Percentiles rank a stretch among this genome's conserved stretches.
phyloP scores from a whole-genome alignment of 257 asterid genomes.

The Penstemon davidsonii region DNA sequence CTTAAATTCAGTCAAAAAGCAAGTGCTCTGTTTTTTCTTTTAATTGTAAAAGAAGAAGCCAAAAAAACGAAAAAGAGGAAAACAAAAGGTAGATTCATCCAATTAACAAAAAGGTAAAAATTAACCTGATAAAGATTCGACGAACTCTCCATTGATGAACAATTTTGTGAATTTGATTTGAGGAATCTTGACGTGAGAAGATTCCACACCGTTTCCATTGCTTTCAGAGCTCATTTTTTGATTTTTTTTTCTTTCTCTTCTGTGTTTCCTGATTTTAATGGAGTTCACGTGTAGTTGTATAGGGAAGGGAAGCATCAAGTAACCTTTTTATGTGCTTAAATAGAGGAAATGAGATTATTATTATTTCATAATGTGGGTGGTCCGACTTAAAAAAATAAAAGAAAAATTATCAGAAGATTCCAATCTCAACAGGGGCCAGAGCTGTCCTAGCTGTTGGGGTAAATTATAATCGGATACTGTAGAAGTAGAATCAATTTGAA shows the following conservation, averaged over 20 bases:
- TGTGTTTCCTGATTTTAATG: too few relatives aligned
- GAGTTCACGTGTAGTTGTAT: not conserved
- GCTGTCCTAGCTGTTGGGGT: too few relatives aligned
- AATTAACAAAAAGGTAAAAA: not conserved
- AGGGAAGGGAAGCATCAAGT: not conserved
- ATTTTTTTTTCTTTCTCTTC: not conserved
- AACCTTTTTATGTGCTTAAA: not conserved
- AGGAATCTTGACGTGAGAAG: constrained; percentile 35
- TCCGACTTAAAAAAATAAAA: too few relatives aligned
- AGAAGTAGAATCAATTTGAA: too few relatives aligned
- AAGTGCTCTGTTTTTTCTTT: too few relatives aligned
- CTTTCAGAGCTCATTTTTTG: constrained; percentile 29
- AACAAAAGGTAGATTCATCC: not conserved
- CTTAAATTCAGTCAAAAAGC: too few relatives aligned
- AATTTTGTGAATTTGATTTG: constrained; percentile 60
- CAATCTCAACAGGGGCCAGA: too few relatives aligned
- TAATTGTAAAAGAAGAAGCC: too few relatives aligned
- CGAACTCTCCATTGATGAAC: constrained; percentile 68
- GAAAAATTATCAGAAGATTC: too few relatives aligned
- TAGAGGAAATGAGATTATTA: not conserved
- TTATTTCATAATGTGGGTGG: not conserved
- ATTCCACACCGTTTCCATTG: constrained; percentile 24
- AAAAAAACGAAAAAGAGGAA: not conserved
- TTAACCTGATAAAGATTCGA: constrained; percentile 62
- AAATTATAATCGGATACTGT: too few relatives aligned